Base-by-base conservation (phyloP, 768 basidiomycete genomes). In the Psilocybe tampanensis region DNA sequence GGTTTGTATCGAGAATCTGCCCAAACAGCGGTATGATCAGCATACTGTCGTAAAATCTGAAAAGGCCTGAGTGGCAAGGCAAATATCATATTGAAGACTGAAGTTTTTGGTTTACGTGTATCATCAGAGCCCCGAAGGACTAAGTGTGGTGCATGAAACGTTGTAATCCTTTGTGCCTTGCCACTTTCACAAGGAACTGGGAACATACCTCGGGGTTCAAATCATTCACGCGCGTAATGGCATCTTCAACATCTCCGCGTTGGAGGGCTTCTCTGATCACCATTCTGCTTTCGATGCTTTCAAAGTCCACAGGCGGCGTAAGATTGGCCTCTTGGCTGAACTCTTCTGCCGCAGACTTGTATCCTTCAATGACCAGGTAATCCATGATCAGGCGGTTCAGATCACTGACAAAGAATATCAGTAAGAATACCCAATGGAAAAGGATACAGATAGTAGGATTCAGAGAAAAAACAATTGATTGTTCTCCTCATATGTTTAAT, bases 111-210 rank as follows among this genome's bases (percentile, higher is more conserved):
- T 84, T 79, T 77, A 72, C 65, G 64, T 71, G 67, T 86, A 72
- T 95, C 95, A 88, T 92, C 94, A 94, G 89, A 85, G 90, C 84
- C 77, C 71, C 54, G 71, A 68, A 67, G 75, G 80, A 86, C 77
- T 97, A 80, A 85, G 95, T 88, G 94, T 96, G 95, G 95, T 97
- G 95, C 95, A 97, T 97, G 93, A 90, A 89, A 84, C 71, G 67
- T 65, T 93, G 77, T 89, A 95, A 96, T 96, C 94, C 78, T 92
- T 72, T 69, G 56, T 49, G 58, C 48, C 55, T 60, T 68, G 36
- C 62, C 64, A 41, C 51, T 39, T 39, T 29, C 44, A 36, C 29
- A 29, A 26, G 39, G 60, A 44, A 54, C 54, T 29, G 4, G 54
- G 59, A 42, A 73, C 92, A 77, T 75, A 98, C 97, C 88, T 98